A percentile compares a stretch with the other conserved stretches of the same genome.
phyloP scores from a whole-genome alignment of 176 grass and related monocot genomes.

The Aechmea fasciata region DNA sequence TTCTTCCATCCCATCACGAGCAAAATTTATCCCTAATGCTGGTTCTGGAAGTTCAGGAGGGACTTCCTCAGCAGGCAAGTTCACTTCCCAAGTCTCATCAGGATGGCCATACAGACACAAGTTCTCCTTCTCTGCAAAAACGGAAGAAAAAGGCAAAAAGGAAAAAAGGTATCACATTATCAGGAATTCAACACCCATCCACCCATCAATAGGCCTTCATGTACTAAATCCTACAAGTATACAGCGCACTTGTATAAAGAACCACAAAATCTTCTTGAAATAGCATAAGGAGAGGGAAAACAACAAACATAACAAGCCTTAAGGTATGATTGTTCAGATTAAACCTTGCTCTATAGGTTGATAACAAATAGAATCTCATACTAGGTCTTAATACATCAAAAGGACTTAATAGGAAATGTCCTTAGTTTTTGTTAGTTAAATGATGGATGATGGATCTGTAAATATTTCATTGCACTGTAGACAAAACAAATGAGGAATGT shows the following conservation, averaged over 20 bases:
- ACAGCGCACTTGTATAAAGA: too few species aligned
- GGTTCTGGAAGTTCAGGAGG: slow-evolving; percentile 82
- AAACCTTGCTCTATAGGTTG: neutral
- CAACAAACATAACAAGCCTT: too few species aligned
- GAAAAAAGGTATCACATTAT: neutral
- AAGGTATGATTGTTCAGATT: too few species aligned
- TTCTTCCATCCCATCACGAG: slow-evolving; percentile 67
- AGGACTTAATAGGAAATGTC: too few species aligned
- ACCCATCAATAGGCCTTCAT: too few species aligned
- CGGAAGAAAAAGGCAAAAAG: slow-evolving; percentile 16
- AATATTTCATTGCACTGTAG: too few species aligned
- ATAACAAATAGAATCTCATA: neutral
- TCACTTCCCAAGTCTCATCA: slow-evolving; percentile 73
- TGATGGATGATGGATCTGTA: too few species aligned
- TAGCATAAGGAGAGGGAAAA: neutral
- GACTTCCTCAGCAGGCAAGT: slow-evolving; percentile 65
- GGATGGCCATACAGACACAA: slow-evolving; percentile 69
- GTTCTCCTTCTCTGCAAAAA: slow-evolving; percentile 58
- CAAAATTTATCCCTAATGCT: slow-evolving; percentile 86
- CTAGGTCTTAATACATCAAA: too few species aligned
- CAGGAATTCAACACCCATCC: neutral
- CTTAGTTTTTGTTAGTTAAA: too few species aligned
- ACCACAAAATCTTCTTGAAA: too few species aligned
- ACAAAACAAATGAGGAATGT: too few species aligned
- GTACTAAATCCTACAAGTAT: too few species aligned